Evolutionary conservation across 202 grass and related monocot species (phyloP).

Genomic region (Panicum hallii): DNA sequence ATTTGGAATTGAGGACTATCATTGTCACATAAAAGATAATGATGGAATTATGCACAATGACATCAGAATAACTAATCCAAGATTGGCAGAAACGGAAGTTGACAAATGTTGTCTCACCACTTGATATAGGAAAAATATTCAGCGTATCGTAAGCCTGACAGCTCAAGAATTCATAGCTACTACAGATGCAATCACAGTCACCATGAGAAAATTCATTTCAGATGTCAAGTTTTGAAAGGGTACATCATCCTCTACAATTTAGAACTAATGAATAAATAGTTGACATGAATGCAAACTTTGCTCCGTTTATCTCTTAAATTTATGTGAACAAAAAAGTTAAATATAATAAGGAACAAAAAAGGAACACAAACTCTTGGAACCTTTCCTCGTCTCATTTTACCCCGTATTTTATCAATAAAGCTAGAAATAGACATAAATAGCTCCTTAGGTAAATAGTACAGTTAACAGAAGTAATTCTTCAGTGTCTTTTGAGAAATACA

Average conservation of each 20-base stretch:
- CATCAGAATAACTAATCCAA: constrained; percentile 7
- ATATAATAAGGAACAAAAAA: not conserved
- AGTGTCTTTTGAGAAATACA: not conserved
- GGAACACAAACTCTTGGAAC: not conserved
- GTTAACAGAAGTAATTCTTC: not conserved
- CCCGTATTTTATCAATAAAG: not conserved
- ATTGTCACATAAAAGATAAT: constrained; percentile 3
- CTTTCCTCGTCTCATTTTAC: not conserved
- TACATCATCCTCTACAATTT: not conserved
- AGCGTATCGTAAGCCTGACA: not conserved
- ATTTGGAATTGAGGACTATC: not conserved
- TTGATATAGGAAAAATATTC: not conserved
- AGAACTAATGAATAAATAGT: not conserved
- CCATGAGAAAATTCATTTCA: not conserved
- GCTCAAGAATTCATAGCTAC: constrained; percentile 23
- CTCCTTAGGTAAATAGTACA: not conserved
- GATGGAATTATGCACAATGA: constrained; percentile 23
- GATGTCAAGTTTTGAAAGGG: not conserved
- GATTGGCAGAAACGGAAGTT: constrained; percentile 14
- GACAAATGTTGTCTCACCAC: constrained; percentile 13
- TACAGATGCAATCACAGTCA: not conserved
- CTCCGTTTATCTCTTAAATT: not conserved
- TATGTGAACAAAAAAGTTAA: not conserved
- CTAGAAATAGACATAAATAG: not conserved
- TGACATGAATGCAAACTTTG: not conserved